Evolutionary conservation across 1,284 basidiomycete species (phyloP).

Genomic region (Cronartium quercuum): DNA sequence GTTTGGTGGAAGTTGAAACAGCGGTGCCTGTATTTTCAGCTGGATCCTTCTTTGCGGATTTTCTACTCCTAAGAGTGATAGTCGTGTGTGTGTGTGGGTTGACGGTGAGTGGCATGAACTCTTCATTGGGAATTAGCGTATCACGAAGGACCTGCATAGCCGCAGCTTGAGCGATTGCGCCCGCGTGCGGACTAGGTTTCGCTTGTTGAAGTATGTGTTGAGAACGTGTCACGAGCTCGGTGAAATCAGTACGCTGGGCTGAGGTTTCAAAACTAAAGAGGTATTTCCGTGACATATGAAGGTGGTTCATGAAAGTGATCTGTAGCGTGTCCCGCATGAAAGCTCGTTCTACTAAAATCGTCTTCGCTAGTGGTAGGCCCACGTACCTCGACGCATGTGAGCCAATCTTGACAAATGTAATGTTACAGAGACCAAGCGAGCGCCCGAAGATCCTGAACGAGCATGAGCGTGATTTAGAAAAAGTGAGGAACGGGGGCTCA

Average conservation of each 20-base stretch:
- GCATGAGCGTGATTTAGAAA: conserved; percentile 66
- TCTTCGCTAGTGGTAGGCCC: conserved; percentile 66
- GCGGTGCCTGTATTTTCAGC: conserved; percentile 9
- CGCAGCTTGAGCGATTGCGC: conserved; percentile 60
- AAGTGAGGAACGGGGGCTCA: conserved; percentile 72
- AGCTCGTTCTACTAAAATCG: conserved; percentile 72
- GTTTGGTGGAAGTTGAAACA: conserved; percentile 17
- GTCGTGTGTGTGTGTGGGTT: conserved; percentile 41
- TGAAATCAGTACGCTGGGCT: conserved; percentile 58
- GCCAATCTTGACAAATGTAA: conserved; percentile 72
- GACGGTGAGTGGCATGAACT: conserved; percentile 40
- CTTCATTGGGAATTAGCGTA: conserved; percentile 58
- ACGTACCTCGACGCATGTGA: conserved; percentile 71
- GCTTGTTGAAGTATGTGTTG: conserved; percentile 62
- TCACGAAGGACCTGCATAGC: conserved; percentile 77
- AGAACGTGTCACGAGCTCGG: conserved; percentile 65
- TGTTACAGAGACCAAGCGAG: conserved; percentile 69
- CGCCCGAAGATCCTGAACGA: conserved; percentile 79
- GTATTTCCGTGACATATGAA: conserved; percentile 68
- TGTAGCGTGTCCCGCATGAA: conserved; percentile 94
- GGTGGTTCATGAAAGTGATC: conserved; percentile 69
- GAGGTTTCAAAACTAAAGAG: conserved; percentile 80
- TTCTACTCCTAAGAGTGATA: conserved; percentile 40
- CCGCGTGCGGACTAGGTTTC: conserved; percentile 38
- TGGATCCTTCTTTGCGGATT: conserved; percentile 5